phyloP scores from a whole-genome alignment of 192 early-diverging fungal species.

The Coemansia pectinata region DNA sequence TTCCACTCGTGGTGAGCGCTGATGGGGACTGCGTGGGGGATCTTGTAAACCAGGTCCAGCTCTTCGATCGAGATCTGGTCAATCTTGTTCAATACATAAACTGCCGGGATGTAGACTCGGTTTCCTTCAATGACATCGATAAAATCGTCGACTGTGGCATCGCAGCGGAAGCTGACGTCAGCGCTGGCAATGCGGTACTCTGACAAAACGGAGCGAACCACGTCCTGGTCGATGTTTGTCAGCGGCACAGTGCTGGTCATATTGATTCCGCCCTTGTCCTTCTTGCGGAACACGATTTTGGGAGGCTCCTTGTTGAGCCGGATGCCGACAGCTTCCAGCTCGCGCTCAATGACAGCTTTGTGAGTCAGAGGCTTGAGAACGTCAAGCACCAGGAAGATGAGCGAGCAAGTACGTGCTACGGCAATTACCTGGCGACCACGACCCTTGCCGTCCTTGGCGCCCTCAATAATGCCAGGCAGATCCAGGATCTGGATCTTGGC shows the following conservation, averaged over 20 bases:
- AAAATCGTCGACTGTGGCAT: slow-evolving; percentile 91
- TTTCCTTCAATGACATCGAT: slow-evolving; percentile 97
- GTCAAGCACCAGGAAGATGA: slow-evolving; percentile 96
- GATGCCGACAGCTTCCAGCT: slow-evolving; percentile 98
- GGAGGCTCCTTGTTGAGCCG: slow-evolving; percentile 96
- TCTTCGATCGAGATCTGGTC: slow-evolving; percentile 96
- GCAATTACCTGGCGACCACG: slow-evolving; percentile 95
- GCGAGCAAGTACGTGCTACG: slow-evolving; percentile 95
- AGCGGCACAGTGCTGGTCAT: slow-evolving; percentile 92
- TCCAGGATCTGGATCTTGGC: slow-evolving; percentile 99
- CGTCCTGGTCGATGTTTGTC: slow-evolving; percentile 83
- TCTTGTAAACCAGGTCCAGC: slow-evolving; percentile 94
- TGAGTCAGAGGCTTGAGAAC: slow-evolving; percentile 95
- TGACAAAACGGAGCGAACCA: slow-evolving; percentile 89
- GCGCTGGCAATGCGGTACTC: slow-evolving; percentile 98
- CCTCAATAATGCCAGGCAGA: slow-evolving; percentile 97
- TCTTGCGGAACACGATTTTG: slow-evolving; percentile 93
- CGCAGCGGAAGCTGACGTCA: slow-evolving; percentile 90
- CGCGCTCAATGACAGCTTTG: slow-evolving; percentile 93
- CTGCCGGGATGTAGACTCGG: slow-evolving; percentile 91
- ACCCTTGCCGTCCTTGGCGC: slow-evolving; percentile 99
- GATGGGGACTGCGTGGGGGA: slow-evolving; percentile 90
- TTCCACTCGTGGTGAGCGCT: slow-evolving; percentile 87
- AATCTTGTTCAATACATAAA: slow-evolving; percentile 99
- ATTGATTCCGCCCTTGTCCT: slow-evolving; percentile 97